Evolutionary conservation across 2,329 filamentous ascomycete species (phyloP), one percentile per base, ranked within the genome.

Genomic region (Curvularia lunata): DNA sequence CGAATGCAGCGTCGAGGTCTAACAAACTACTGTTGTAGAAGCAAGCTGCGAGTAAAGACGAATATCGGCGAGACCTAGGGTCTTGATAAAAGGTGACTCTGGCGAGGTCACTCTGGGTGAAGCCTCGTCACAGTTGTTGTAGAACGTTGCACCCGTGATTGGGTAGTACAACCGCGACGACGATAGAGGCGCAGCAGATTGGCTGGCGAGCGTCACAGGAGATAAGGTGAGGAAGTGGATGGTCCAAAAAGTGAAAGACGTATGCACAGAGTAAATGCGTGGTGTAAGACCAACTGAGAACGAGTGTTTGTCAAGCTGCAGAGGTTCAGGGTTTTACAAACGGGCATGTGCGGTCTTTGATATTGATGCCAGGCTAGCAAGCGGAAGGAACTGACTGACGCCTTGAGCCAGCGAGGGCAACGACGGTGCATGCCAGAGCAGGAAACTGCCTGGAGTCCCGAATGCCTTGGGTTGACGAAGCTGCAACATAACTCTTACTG

Each of bases 311-410:
- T 16, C 10, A 23, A 13, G 5, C 5, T 23, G 42, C 16, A 34
- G 18, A 40, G 47, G 23, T n/a, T 19, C 19, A 32, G 19, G 18
- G 37, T 19, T 19, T 45, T 25, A 21, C 6, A 54, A 38, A 42
- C n/a, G n/a, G 12, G n/a, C 23, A 21, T 28, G 27, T 30, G 4
- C 47, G n/a, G 27, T 58, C 52, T 55, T 55, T 51, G 41, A 42
- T 34, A 37, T 25, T 48, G 25, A 32, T 21, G 18, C 12, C 27
- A 23, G 18, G n/a, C 40, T 25, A 48, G 45, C 25, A 47, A 54
- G 28, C 50, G 23, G 19, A 54, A n/a, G 46, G 34, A 40, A 40
- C 38, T 16, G 45, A 34, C 46, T 18, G 45, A 41, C 46, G 27
- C 34, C 40, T 38, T 54, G 52, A 43, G 34, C 46, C 55, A 38